Evolutionary conservation across 352 stramenopile genomes (phyloP).

Genomic region (Pythium myriotylum): DNA sequence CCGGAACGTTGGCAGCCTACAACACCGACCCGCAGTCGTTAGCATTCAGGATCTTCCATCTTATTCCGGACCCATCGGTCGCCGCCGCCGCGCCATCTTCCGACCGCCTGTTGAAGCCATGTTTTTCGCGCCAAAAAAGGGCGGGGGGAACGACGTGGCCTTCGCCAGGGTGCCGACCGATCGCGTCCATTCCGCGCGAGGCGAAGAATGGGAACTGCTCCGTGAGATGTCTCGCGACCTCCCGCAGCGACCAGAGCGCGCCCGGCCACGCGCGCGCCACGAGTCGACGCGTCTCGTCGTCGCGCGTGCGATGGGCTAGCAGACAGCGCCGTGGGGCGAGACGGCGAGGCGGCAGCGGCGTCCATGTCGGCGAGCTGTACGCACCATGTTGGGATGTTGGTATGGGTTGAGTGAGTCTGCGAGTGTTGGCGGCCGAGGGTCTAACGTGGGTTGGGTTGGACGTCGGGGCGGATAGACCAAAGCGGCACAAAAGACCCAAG

Average conservation of each 20-base stretch:
- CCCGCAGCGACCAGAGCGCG: not conserved
- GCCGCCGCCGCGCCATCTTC: not conserved
- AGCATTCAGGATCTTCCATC: not conserved
- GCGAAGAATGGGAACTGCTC: too few relatives aligned
- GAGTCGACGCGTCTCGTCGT: slow-evolving; percentile 1
- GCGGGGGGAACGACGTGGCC: too few relatives aligned
- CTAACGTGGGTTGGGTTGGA: slow-evolving; percentile 22
- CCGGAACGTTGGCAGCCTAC: slow-evolving; percentile 85
- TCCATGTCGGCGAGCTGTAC: slow-evolving; percentile 12
- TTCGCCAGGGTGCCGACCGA: too few relatives aligned
- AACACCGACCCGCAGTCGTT: slow-evolving; percentile 14
- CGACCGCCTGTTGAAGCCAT: not conserved
- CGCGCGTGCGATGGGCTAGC: not conserved
- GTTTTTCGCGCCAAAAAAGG: slow-evolving; percentile 13
- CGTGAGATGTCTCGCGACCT: not conserved
- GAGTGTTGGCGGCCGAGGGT: slow-evolving; percentile 19
- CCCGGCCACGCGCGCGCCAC: not conserved
- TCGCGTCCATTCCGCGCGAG: too few relatives aligned
- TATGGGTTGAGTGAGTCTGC: slow-evolving; percentile 35
- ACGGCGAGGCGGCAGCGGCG: not conserved
- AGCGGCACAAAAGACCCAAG: slow-evolving; percentile 1
- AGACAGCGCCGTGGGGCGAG: not conserved
- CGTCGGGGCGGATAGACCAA: slow-evolving; percentile 18
- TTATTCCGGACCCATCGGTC: too few relatives aligned
- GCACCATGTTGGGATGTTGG: slow-evolving; percentile 31